Evolutionary conservation across 768 basidiomycete species (phyloP), one percentile per base, ranked within the genome.

Genomic region (Pisolithus marmoratus): DNA sequence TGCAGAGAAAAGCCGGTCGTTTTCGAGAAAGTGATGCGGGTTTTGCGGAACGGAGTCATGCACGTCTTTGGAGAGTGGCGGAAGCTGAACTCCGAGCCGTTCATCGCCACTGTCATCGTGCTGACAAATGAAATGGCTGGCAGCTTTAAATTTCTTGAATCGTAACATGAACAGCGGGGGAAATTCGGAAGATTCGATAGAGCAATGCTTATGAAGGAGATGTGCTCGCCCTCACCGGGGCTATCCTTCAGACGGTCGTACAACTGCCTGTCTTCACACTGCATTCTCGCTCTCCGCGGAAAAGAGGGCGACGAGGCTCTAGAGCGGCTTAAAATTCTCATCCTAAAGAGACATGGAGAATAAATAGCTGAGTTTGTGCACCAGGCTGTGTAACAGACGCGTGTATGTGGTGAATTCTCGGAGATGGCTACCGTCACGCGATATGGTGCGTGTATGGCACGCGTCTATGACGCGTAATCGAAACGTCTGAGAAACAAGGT

Each of bases 161-260:
- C 60, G 62, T 15, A 55, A 67, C 53, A 51, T 62, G 34, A 56
- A 56, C 50, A 59, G 62, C 23, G 75, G 78, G 54, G 81, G 76
- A 23, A 90, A 96, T 65, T 90, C 90, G 6, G 80, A 80, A 60
- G 71, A 73, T 12, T 59, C 94, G 46, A 90, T 95, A 59, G 74
- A 78, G 50, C 84, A 83, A 82, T 50, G 92, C 92, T 11, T 77
- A 89, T 50, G 81, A 84, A 57, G 79, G 80, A 22, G 92, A 92
- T 19, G 88, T 95, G 7, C 79, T 96, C n/a, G 92, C 89, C 17
- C 77, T 96, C 11, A 94, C 94, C 0, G 94, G 93, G 14, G 83
- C 78, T 2, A 83, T 83, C 73, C 85, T 51, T 90, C 93, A 15
- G 82, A 78, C 53, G 84, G 82, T 12, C 70, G 77, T 38, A 81